phyloP scores from a whole-genome alignment of 163 green algal species.

The Chlorella variabilis region DNA sequence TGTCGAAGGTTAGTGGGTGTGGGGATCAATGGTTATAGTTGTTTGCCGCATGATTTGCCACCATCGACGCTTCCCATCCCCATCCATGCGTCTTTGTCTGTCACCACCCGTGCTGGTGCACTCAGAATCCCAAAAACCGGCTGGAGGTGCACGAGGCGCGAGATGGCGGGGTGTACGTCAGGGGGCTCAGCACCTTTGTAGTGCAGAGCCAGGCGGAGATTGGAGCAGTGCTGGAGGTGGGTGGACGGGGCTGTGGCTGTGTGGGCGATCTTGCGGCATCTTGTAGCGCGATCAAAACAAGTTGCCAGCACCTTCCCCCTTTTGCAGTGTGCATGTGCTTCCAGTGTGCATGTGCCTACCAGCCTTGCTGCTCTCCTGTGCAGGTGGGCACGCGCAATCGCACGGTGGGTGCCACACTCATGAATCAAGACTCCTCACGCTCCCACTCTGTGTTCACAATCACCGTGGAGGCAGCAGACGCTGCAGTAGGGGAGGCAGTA shows the following conservation, averaged over 20 bases:
- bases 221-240: conserved; percentile 72
- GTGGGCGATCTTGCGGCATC: too few relatives aligned
- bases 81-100: too few relatives aligned
- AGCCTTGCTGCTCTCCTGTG: too few relatives aligned
- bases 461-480: conserved; percentile 82
- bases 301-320: too few relatives aligned
- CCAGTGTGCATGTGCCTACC: too few relatives aligned
- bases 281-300: not conserved
- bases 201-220: conserved; percentile 68
- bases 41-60: conserved; percentile 50
- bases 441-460: conserved; percentile 91
- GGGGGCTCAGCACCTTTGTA: conserved; percentile 55
- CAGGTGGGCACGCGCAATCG: conserved; percentile 53
- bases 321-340: too few relatives aligned
- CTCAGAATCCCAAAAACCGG: not conserved
- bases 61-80: too few relatives aligned
- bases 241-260: conserved; percentile 47
- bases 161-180: not conserved
- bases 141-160: conserved; percentile 41
- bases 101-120: too few relatives aligned
- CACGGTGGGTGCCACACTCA: conserved; percentile 55
- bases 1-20: too few relatives aligned
- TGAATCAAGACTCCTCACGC: conserved; percentile 73
- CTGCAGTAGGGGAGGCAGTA: conserved; percentile 74
- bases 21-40: too few relatives aligned